Percentiles rank a stretch among this genome's conserved stretches.
These are phyloP conservation scores for Catunica adiposa DNA, from an alignment of 2,329 filamentous ascomycete genomes.

Conservation along the genomic window DNA sequence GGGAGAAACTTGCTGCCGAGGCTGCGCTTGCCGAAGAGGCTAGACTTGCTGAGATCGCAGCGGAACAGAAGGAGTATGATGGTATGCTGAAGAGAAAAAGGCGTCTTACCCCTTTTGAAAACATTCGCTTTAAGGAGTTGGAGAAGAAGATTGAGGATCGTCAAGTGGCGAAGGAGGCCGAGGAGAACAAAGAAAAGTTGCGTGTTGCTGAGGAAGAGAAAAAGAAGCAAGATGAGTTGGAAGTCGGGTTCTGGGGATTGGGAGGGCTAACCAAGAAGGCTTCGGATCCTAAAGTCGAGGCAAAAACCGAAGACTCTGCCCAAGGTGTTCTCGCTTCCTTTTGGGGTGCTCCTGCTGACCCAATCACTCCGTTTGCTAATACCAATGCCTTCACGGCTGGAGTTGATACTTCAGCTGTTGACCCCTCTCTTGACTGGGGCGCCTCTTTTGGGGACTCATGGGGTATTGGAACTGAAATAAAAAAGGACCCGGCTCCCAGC, in stretches of 20 bases:
- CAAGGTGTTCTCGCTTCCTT: constrained; percentile 6
- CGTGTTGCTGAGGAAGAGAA: constrained; percentile 17
- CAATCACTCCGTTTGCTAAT: background rate
- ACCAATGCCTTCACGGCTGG: background rate
- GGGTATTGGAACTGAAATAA: constrained; percentile 7
- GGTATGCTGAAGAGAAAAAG: constrained; percentile 34
- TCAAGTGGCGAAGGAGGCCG: background rate
- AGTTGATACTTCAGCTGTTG: background rate
- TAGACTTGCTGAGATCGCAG: constrained; percentile 14
- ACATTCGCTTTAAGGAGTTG: constrained; percentile 27
- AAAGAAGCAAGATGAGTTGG: constrained; percentile 21
- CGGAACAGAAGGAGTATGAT: constrained; percentile 21
- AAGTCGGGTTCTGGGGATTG: constrained; percentile 1
- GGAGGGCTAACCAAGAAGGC: constrained; percentile 3
- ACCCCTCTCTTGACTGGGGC: background rate
- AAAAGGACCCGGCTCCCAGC: background rate
- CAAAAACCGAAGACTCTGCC: background rate
- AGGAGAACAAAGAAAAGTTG: constrained; percentile 13
- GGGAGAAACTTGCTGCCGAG: background rate
- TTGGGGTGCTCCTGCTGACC: constrained; percentile 3
- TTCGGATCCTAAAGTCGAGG: background rate
- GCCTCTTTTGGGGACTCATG: constrained; percentile 11
- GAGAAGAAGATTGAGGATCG: constrained; percentile 22
- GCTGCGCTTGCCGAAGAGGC: constrained; percentile 4
- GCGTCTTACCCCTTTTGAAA: constrained; percentile 29